Base-by-base conservation (phyloP, 257 asterid genomes). In the Solanum tacnaense region DNA sequence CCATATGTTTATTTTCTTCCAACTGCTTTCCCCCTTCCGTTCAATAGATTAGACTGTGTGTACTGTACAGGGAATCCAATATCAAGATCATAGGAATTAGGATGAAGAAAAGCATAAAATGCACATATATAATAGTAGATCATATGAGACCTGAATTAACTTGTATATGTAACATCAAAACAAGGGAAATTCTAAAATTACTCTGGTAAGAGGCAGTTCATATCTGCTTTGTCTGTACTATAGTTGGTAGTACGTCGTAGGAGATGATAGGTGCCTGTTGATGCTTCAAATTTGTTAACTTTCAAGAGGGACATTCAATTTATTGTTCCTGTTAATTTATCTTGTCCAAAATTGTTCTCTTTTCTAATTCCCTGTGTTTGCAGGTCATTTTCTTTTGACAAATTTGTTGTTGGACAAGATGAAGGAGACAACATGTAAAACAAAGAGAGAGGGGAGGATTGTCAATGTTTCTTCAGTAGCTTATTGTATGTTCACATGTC, bases 371-470 rank as follows among this genome's bases (percentile, higher is more conserved):
- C 36, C 10, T n/a, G 88, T 87, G 56, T 88, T 88, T 92, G 88
- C 96, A 96, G 99, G 99, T 75, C 99, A 96, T 91, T 95, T 96
- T 90, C 98, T 96, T 87, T 90, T 96, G 21, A 88, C 96, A n/a
- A 87, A 91, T 90, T 85, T 96, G 93, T 91, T 94, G 86, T 82
- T 96, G 84, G 96, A 94, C 87, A 96, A 94, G 8, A 95, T 95
- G 97, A 95, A 93, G 89, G 95, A 92, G 88, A 95, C 98, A 31
- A 90, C 94, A 49, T 86, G 89, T 83, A 86, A 92, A 88, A 89
- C 88, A 46, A 92, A 94, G 89, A 92, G 86, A 89, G 98, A 93
- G 92, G 99, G 99, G 79, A 93, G 98, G 90, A 95, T 95, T 81
- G 96, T 96, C 91, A 94, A 93, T 76, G 92, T 96, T 75, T 91